Evolutionary conservation across 2,329 filamentous ascomycete species (phyloP).

Genomic region (Colletotrichum truncatum): DNA sequence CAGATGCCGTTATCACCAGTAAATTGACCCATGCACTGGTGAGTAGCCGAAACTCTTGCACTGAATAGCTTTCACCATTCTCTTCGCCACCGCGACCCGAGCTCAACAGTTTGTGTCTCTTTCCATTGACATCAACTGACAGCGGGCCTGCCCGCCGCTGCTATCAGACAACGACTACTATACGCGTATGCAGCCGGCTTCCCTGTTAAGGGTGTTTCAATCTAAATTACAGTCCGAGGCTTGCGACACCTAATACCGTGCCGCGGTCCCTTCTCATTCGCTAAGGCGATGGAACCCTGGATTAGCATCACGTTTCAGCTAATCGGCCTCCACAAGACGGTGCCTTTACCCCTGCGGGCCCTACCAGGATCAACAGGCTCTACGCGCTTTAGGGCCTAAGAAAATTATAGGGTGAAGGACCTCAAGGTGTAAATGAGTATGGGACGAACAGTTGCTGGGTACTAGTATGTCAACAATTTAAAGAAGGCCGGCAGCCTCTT

Average conservation of each 20-base stretch:
- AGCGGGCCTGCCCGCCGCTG: background rate
- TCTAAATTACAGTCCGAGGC: slow-evolving; percentile 9
- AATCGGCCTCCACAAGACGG: background rate
- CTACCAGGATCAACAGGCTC: background rate
- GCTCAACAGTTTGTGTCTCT: too few relatives aligned
- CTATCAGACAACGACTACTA: background rate
- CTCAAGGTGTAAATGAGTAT: background rate
- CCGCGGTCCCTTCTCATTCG: background rate
- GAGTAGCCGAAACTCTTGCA: background rate
- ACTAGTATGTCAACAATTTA: background rate
- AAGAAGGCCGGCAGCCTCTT: background rate
- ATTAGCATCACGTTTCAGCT: slow-evolving; percentile 4
- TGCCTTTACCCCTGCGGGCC: background rate
- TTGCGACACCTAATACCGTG: background rate
- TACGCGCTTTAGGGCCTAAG: too few relatives aligned
- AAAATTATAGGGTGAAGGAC: background rate
- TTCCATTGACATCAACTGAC: slow-evolving; percentile 4
- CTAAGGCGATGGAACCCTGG: too few relatives aligned
- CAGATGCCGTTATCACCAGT: background rate
- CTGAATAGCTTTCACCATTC: too few relatives aligned
- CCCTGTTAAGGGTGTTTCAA: slow-evolving; percentile 16
- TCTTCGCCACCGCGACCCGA: background rate
- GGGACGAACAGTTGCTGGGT: background rate
- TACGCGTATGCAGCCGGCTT: background rate
- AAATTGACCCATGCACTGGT: slow-evolving; percentile 4